phyloP scores from a whole-genome alignment of 257 asterid species.

The Sherardia arvensis region DNA sequence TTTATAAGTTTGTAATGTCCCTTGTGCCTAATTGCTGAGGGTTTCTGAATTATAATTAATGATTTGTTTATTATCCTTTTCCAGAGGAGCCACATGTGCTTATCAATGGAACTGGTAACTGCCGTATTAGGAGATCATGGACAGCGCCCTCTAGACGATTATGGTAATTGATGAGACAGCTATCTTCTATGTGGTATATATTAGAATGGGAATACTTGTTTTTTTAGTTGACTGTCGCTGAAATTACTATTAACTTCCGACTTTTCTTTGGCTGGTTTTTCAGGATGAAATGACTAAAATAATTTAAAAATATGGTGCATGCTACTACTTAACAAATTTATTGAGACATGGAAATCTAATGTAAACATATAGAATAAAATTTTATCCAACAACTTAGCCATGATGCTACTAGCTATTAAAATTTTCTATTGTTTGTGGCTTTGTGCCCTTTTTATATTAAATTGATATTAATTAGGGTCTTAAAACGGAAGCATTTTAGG shows the following conservation, averaged over 20 bases:
- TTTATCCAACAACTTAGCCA: not conserved
- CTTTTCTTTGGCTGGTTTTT: not conserved
- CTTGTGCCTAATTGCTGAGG: not conserved
- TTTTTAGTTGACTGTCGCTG: not conserved
- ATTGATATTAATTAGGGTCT: not conserved
- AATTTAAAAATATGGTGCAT: not conserved
- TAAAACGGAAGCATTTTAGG: not conserved
- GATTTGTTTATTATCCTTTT: slow-evolving; percentile 2
- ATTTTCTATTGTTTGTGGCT: not conserved
- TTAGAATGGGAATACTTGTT: not conserved
- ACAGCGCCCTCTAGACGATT: slow-evolving; percentile 90
- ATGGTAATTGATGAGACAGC: slow-evolving; percentile 49
- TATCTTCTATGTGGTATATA: not conserved
- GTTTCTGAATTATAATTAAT: not conserved
- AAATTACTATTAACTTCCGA: not conserved
- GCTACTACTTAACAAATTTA: not conserved
- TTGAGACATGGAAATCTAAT: not conserved
- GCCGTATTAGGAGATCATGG: slow-evolving; percentile 99
- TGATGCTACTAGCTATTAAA: too few relatives aligned
- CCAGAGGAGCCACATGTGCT: slow-evolving; percentile 67
- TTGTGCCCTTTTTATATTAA: not conserved
- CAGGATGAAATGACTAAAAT: not conserved
- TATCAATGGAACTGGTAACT: slow-evolving; percentile 97
- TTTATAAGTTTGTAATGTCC: not conserved
- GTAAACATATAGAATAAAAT: not conserved